Evolutionary conservation across 768 basidiomycete species (phyloP), one percentile per base, ranked within the genome.

Genomic region (Terana coerulea): DNA sequence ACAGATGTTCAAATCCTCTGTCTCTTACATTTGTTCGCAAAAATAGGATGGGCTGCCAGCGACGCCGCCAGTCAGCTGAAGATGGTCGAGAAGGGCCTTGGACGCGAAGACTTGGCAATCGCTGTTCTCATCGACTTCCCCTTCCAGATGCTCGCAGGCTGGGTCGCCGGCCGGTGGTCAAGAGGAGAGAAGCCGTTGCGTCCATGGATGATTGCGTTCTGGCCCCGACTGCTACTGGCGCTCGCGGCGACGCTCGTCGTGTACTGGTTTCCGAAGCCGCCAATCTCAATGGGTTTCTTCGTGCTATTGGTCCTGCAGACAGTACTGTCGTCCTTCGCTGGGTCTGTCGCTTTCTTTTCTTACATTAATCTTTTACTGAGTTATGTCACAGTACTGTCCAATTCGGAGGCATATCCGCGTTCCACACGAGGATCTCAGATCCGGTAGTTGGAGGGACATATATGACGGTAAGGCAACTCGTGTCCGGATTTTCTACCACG

Each of bases 321-420:
- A 1, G 82, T 98, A 17, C 53, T 91, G 14, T 83, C 86, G 7
- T 89, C 88, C 15, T 93, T 98, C 64, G 77, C 91, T 6, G 80
- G 86, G 95, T 94, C 64, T 69, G 88, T 67, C 35, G 17, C 8
- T 39, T 9, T 37, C 3, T n/a, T 43, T 21, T 3, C 15, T 3
- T 9, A 24, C 40, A 12, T 48, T 22, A 2, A 19, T 12, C 33
- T 29, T 43, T 34, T 21, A 11, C 25, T 17, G n/a, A 35, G 10
- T 17, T 4, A 7, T 19, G 17, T n/a, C 44, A 24, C 52, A 95
- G 95, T 40, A 98, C 95, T 4, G 86, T 98, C n/a, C 95, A 99
- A 68, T 99, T 98, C 64, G 95, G 98, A 17, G 94, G 97, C 8
- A 93, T 98, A 55, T 91, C 94, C n/a, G 97, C 97, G 3, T 99